A percentile compares a stretch with the other conserved stretches of the same genome.
These are phyloP conservation scores for Wickerhamiella vanderwaltii DNA, from an alignment of 805 yeast genomes.

Conservation along the genomic window DNA sequence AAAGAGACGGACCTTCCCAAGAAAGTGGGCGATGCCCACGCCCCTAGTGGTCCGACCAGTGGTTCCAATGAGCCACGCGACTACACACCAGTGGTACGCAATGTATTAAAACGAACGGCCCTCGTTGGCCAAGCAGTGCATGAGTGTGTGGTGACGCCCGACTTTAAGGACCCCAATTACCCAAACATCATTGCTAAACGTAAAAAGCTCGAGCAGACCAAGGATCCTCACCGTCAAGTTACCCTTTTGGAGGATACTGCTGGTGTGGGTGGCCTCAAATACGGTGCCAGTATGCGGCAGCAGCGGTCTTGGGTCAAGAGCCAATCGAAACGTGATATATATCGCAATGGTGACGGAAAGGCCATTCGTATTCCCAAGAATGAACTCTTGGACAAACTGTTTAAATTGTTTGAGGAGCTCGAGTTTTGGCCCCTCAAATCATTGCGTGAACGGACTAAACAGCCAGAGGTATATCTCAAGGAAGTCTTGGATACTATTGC, in stretches of 20 bases:
- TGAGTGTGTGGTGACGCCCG: slow-evolving; percentile 82
- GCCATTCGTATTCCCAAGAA: slow-evolving; percentile 91
- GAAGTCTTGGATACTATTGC: slow-evolving; percentile 89
- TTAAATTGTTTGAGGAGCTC: slow-evolving; percentile 82
- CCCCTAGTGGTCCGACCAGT: background rate
- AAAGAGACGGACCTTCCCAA: slow-evolving; percentile 62
- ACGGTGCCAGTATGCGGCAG: slow-evolving; percentile 27
- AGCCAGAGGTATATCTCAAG: slow-evolving; percentile 81
- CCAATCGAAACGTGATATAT: slow-evolving; percentile 24
- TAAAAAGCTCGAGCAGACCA: slow-evolving; percentile 33
- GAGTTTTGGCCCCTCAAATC: slow-evolving; percentile 97
- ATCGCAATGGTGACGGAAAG: slow-evolving; percentile 52
- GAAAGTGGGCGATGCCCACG: slow-evolving; percentile 22
- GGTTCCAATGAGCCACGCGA: slow-evolving; percentile 9
- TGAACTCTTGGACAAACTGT: slow-evolving; percentile 76
- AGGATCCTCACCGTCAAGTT: slow-evolving; percentile 39
- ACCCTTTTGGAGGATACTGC: slow-evolving; percentile 68
- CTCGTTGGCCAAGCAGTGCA: slow-evolving; percentile 80
- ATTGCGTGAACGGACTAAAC: slow-evolving; percentile 81
- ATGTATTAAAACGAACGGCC: slow-evolving; percentile 73
- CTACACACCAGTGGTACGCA: slow-evolving; percentile 12
- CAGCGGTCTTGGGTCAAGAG: slow-evolving; percentile 19
- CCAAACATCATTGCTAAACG: slow-evolving; percentile 48
- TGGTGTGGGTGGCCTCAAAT: slow-evolving; percentile 44
- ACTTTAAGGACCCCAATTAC: slow-evolving; percentile 60